Conservation (phyloP, 352 stramenopile species). For the Phytophthora pini region DNA sequence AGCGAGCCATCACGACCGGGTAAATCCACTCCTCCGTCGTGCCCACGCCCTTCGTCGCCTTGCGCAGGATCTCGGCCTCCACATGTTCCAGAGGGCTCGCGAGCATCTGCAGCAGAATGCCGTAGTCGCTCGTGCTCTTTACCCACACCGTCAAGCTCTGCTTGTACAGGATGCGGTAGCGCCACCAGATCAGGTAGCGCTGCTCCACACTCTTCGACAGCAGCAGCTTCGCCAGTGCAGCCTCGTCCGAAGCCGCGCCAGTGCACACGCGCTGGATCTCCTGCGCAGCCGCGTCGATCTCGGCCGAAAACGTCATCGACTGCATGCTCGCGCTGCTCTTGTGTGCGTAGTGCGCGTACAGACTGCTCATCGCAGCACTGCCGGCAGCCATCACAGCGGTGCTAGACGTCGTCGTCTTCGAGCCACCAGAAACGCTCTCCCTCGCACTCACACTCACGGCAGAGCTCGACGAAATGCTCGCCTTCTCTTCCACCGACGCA, state of each 20-base stretch:
- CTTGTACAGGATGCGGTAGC: conserved; percentile 54
- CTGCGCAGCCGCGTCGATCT: conserved; percentile 50
- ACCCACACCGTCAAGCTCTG: conserved; percentile 61
- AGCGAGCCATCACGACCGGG: conserved; percentile 2
- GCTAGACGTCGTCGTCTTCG: conserved; percentile 4
- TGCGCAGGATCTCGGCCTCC: conserved; percentile 63
- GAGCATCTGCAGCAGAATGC: conserved; percentile 61
- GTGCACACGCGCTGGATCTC: conserved; percentile 48
- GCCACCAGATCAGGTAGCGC: conserved; percentile 33
- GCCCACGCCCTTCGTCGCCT: conserved; percentile 63
- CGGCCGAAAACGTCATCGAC: conserved; percentile 39
- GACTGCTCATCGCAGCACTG: conserved; percentile 8
- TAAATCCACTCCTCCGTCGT: conserved; percentile 32
- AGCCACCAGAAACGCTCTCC: conserved; percentile 6
- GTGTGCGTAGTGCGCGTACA: conserved; percentile 2
- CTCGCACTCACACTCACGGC: background rate
- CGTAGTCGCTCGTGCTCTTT: conserved; percentile 57
- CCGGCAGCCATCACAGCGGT: conserved; percentile 6
- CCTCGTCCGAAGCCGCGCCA: conserved; percentile 17
- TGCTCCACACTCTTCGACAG: conserved; percentile 25
- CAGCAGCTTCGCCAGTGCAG: conserved; percentile 23
- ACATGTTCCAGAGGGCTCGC: conserved; percentile 51
- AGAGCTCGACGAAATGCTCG: conserved; percentile 10
- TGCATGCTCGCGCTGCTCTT: conserved; percentile 20
- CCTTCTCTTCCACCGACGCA: conserved; percentile 24